Base-by-base conservation (phyloP, 768 basidiomycete genomes). In the Boletus patriciae region DNA sequence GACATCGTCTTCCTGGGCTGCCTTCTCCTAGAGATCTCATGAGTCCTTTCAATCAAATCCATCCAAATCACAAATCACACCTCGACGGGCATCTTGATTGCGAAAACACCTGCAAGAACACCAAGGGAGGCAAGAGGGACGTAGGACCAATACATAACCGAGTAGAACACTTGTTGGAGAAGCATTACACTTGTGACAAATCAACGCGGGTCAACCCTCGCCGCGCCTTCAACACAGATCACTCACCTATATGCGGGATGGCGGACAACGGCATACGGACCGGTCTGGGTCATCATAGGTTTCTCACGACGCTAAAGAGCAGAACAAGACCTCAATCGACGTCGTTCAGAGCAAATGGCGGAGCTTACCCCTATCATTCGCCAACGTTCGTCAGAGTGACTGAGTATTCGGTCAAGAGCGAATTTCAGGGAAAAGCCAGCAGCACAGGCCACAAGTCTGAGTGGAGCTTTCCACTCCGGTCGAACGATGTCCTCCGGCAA, bases 201-300 rank as follows among this genome's bases (percentile, higher is more conserved):
- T 43, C 31, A 27, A 36, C 8, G 2, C 5, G 5, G 29, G 36
- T 68, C 41, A 61, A 36, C 11, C 10, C 33, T 27, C 21, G 46
- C 16, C 16, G 0, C 5, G 11, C 41, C 15, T 8, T 53, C 33
- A 8, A 45, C 7, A 29, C 2, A 25, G 4, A 50, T 29, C 38
- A 62, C 70, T 52, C 53, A 74, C 73, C 62, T 65, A 54, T 76
- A 76, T 13, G 55, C 51, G 3, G 75, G 75, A 49, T 76, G 76
- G 37, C 76, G 75, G 34, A 76, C 69, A 29, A 73, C 46, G 9
- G 69, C 55, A 52, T 77, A 76, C 6, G 74, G 75, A 2, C 75
- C 75, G 8, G 59, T 64, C 36, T 65, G 60, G 5, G 66, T 62
- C 54, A 73, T 8, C 33, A 57, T 67, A 0, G 67, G 60, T 49